Base-by-base conservation (phyloP, 768 basidiomycete genomes). In the Panus rudis region DNA sequence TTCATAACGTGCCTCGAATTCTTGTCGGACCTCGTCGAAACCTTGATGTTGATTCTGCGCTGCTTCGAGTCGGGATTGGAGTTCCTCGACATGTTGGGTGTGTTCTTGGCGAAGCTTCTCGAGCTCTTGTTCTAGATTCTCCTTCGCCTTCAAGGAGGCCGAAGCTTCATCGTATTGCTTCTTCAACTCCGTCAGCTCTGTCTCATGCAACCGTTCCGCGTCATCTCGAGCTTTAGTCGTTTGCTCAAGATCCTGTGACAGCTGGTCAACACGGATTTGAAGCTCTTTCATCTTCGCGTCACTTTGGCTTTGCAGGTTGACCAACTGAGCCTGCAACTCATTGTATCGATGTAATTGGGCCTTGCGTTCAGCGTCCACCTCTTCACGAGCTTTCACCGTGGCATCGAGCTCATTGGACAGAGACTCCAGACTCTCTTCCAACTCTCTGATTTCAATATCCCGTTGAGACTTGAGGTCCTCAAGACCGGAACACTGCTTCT, bases 371-470 rank as follows among this genome's bases (percentile, higher is more conserved):
- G 22, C 27, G 8, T 31, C 22, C 28, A 31, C 31, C 28, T 37
- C 32, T 3, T 46, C 41, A 1, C 52, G 44, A 10, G 55, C 52
- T 8, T 24, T 35, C 2, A 33, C 34, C 5, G 28, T 19, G 4
- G 27, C 21, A 2, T 44, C 45, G n/a, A 75, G 59, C 28, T 57
- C 69, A 14, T 53, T 51, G 39, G 65, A 65, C 19, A 76, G 44
- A 17, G 53, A 53, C 5, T 55, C 33, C 30, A 34, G 37, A 2
- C 26, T 22, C 1, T 39, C 22, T 14, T 39, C 34, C 17, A 52
- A 31, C 8, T 31, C 37, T 11, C 24, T 31, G 14, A 17, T 33
- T 4, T 43, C 23, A 34, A 7, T 21, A 6, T 40, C 44, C 20
- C 45, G 28, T 4, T 38, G 24, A 24, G 41, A 30, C 17, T 21